phyloP scores from a whole-genome alignment of 108 stramenopile genomes.

The Nitzschia palea region DNA sequence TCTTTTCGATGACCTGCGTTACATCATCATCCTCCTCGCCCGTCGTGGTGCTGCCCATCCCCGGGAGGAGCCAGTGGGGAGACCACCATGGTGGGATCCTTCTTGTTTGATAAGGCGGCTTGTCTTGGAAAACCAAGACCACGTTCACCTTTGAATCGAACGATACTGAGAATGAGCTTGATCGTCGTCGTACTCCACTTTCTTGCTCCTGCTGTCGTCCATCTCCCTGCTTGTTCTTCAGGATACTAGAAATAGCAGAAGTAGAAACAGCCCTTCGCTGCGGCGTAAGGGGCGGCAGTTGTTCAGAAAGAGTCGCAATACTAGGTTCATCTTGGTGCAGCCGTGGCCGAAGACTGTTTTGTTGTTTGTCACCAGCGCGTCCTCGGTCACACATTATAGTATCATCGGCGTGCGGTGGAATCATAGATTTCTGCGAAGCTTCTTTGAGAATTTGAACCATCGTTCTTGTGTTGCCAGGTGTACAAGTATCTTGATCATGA shows the following conservation, averaged over 20 bases:
- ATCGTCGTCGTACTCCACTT: no score
- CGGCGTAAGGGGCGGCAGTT: background rate
- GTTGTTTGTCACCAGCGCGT: no score
- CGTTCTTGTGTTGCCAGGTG: background rate
- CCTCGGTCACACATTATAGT: no score
- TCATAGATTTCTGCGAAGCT: background rate
- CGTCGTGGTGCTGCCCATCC: no score
- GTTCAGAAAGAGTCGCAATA: background rate
- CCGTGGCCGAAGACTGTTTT: background rate
- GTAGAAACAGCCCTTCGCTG: background rate
- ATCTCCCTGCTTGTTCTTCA: background rate
- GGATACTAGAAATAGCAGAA: background rate
- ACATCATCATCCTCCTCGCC: no score
- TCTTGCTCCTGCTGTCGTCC: background rate
- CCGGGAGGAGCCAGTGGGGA: no score
- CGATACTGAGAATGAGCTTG: background rate
- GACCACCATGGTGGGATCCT: no score
- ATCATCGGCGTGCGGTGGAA: background rate
- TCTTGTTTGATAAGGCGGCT: background rate
- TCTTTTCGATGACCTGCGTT: no score
- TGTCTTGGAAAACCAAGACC: background rate
- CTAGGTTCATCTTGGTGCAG: background rate
- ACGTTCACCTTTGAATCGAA: slow-evolving; percentile 10
- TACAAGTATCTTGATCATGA: no score
- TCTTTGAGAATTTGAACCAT: background rate